These are phyloP conservation scores for Nothopassalora personata DNA, from an alignment of 2,329 filamentous ascomycete genomes.

Conservation along the genomic window DNA sequence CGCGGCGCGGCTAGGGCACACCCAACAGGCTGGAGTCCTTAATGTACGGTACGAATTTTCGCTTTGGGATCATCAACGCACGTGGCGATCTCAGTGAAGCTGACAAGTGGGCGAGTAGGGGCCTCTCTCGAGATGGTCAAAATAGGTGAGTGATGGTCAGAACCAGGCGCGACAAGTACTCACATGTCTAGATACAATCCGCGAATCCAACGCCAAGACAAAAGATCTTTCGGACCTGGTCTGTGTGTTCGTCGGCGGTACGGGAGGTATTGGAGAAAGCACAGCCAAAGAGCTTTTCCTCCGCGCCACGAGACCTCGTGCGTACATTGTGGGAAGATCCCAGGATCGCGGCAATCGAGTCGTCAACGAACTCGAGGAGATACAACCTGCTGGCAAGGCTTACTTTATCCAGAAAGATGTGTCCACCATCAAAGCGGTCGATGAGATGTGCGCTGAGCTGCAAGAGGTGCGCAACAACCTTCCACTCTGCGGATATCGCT, in stretches of 20 bases:
- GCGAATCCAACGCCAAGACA: constrained; percentile 29
- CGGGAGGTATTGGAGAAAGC: constrained; percentile 40
- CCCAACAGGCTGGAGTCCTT: no score
- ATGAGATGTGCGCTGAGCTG: constrained; percentile 45
- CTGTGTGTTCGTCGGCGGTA: constrained; percentile 39
- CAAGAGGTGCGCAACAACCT: constrained; percentile 16
- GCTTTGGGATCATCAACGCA: neutral
- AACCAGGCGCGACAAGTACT: neutral
- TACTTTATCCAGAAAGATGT: constrained; percentile 42
- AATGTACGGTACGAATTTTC: neutral
- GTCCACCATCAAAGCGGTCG: constrained; percentile 38
- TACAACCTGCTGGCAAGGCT: constrained; percentile 36
- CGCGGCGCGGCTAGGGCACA: no score
- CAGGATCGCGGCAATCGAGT: constrained; percentile 35
- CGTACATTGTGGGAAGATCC: constrained; percentile 38
- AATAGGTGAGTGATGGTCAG: constrained; percentile 8
- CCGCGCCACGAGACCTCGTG: constrained; percentile 34
- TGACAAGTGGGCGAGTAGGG: constrained; percentile 1
- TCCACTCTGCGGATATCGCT: neutral
- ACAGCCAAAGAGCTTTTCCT: constrained; percentile 41
- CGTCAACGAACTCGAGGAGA: constrained; percentile 33
- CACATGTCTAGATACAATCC: constrained; percentile 20
- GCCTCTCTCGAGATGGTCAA: constrained; percentile 20
- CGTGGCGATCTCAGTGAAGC: neutral
- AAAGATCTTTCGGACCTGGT: constrained; percentile 30